phyloP scores from a whole-genome alignment of 2,329 filamentous ascomycete species.

The Aspergillus brunneoviolaceus region DNA sequence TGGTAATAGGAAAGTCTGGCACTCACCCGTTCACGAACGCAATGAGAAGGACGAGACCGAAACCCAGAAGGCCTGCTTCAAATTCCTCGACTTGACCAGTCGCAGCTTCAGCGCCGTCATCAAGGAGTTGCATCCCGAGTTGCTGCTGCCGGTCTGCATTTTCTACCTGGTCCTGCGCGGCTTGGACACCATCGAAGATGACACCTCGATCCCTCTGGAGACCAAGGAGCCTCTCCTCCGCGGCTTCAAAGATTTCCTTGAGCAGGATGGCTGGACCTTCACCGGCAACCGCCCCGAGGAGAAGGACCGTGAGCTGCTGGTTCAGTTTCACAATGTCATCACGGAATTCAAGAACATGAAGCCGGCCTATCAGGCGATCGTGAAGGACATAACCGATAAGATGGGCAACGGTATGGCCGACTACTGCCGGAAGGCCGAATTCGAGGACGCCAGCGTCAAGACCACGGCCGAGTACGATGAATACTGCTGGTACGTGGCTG shows the following conservation, averaged over 20 bases:
- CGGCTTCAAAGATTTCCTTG: conserved; percentile 75
- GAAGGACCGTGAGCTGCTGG: conserved; percentile 88
- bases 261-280: conserved; percentile 87
- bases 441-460: conserved; percentile 75
- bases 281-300: conserved; percentile 82
- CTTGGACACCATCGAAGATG: conserved; percentile 97
- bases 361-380: conserved; percentile 77
- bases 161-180: conserved; percentile 94
- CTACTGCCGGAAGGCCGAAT: conserved; percentile 80
- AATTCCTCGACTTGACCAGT: conserved; percentile 81
- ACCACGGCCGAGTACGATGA: conserved; percentile 87
- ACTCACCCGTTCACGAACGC: conserved; percentile 86
- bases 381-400: conserved; percentile 86
- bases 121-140: conserved; percentile 89
- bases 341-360: conserved; percentile 87
- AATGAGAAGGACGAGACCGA: conserved; percentile 71
- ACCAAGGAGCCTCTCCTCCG: conserved; percentile 85
- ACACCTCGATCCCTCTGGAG: conserved; percentile 82
- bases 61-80: conserved; percentile 78
- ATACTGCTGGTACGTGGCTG: conserved; percentile 98
- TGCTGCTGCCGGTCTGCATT: conserved; percentile 81
- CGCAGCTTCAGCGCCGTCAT: conserved; percentile 93
- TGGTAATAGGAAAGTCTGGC: conserved; percentile 81
- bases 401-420: conserved; percentile 99
- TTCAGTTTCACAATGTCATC: conserved; percentile 87